These are phyloP conservation scores for Fusarium nelsonii DNA, from an alignment of 2,329 filamentous ascomycete species.

Conservation along the genomic window DNA sequence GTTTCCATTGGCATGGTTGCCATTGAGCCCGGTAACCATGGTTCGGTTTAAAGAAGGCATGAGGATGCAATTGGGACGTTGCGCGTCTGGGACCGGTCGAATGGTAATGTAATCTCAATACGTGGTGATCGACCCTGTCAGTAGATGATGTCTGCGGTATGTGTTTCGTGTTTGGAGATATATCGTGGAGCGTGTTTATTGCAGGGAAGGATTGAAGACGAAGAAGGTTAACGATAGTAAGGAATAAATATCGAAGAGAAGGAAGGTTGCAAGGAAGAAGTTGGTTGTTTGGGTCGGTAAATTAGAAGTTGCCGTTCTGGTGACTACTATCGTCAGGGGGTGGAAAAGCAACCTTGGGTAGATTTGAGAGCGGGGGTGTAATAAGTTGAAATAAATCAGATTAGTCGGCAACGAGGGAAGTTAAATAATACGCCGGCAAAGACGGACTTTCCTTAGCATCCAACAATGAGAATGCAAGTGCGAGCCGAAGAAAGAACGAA, in stretches of 20 bases:
- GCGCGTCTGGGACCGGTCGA: conserved; percentile 31
- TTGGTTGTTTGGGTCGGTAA: conserved; percentile 32
- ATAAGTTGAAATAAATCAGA: conserved; percentile 30
- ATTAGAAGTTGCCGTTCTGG: conserved; percentile 36
- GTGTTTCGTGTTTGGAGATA: conserved; percentile 5
- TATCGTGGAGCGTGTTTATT: not conserved
- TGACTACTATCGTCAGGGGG: conserved; percentile 39
- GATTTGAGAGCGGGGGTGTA: conserved; percentile 42
- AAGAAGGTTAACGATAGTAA: conserved; percentile 10
- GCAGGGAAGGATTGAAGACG: conserved; percentile 3
- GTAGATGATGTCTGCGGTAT: conserved; percentile 18
- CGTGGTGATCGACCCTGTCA: conserved; percentile 19
- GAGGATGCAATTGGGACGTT: conserved; percentile 20
- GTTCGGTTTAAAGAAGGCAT: conserved; percentile 41
- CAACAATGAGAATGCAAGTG: conserved; percentile 31
- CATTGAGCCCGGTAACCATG: conserved; percentile 46
- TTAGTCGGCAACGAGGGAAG: not conserved
- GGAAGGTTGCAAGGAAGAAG: conserved; percentile 23
- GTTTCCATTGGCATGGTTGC: conserved; percentile 31
- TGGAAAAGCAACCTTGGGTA: conserved; percentile 30
- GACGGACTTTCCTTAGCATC: conserved; percentile 13
- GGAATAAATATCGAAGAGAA: not conserved
- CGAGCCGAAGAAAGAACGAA: conserved; percentile 34
- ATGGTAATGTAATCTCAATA: conserved; percentile 21
- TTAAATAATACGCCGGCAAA: conserved; percentile 15